These are phyloP conservation scores for Taphrina betulina DNA, from an alignment of 1,139 yeast species.

Conservation along the genomic window DNA sequence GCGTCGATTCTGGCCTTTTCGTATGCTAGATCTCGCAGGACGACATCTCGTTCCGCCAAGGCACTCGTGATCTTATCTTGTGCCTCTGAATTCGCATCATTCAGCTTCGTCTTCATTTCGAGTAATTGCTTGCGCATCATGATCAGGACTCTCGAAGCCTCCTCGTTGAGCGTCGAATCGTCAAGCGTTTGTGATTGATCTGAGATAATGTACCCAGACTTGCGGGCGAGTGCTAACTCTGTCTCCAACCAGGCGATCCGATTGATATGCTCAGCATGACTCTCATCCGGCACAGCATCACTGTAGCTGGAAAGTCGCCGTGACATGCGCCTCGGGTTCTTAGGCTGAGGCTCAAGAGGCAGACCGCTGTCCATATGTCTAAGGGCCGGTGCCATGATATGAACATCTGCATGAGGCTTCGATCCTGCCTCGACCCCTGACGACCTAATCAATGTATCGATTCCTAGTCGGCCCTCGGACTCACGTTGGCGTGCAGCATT, in stretches of 20 bases:
- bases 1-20: slow-evolving; percentile 32
- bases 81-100: slow-evolving; percentile 44
- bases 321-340: neutral
- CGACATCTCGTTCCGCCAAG: slow-evolving; percentile 38
- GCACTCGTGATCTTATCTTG: slow-evolving; percentile 41
- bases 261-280: slow-evolving; percentile 6
- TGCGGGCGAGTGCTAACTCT: slow-evolving; percentile 39
- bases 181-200: slow-evolving; percentile 10
- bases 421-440: no score
- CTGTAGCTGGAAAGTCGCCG: neutral
- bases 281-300: neutral
- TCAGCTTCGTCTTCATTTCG: slow-evolving; percentile 42
- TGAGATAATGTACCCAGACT: slow-evolving; percentile 37
- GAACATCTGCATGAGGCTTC: neutral
- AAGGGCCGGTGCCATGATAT: slow-evolving; percentile 19
- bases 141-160: slow-evolving; percentile 35
- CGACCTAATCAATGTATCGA: no score
- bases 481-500: neutral
- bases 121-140: slow-evolving; percentile 44
- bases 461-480: no score
- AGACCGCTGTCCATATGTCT: slow-evolving; percentile 15
- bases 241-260: slow-evolving; percentile 39
- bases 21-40: slow-evolving; percentile 35
- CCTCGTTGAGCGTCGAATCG: slow-evolving; percentile 10
- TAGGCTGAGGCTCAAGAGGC: no score